Base-by-base conservation (phyloP, 139 green algal genomes). In the Tetraselmis striata region DNA sequence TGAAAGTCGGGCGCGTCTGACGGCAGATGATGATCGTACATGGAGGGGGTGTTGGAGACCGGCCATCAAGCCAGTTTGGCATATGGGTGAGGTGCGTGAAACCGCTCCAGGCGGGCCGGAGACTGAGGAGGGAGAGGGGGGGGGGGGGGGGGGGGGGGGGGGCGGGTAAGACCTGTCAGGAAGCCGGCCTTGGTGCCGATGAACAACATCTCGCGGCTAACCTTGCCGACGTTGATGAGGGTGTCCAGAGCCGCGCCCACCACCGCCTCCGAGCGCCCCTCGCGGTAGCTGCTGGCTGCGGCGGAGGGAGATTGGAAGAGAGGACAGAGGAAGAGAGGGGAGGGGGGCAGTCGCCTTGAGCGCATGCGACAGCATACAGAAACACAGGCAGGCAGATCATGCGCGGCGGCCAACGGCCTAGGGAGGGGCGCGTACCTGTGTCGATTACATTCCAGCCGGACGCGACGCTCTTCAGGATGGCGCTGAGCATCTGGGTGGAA, bases 361-460 rank as follows among this genome's bases (percentile, higher is more conserved):
- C n/a, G n/a, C n/a, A n/a, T n/a, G n/a, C n/a, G n/a, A n/a, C n/a
- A n/a, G n/a, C n/a, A n/a, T n/a, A n/a, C n/a, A n/a, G n/a, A n/a
- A n/a, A n/a, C n/a, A n/a, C n/a, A n/a, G 77, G 78, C 26, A 31
- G 78, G 26, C 25, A 23, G 29, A 24, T 67, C 78, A 81, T 31
- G 31, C 81, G 0, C 59, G 80, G 22, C 30, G 1, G 79, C 18
- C 23, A 67, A 27, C n/a, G 32, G 32, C 25, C n/a, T n/a, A 79
- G 18, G 76, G 76, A 18, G 76, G 18, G 29, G 5, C 11, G 18
- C 76, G 22, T n/a, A 88, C 88, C 88, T 77, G 86, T 95, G 85
- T 96, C 93, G 24, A 96, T 94, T 1, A 95, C 89, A 77, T 96
- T 96, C 86, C 86, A 92, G 31, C 90, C 89, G 22, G 84, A 83